phyloP scores from a whole-genome alignment of 305 asterid species.

The Plantago coronopus region DNA sequence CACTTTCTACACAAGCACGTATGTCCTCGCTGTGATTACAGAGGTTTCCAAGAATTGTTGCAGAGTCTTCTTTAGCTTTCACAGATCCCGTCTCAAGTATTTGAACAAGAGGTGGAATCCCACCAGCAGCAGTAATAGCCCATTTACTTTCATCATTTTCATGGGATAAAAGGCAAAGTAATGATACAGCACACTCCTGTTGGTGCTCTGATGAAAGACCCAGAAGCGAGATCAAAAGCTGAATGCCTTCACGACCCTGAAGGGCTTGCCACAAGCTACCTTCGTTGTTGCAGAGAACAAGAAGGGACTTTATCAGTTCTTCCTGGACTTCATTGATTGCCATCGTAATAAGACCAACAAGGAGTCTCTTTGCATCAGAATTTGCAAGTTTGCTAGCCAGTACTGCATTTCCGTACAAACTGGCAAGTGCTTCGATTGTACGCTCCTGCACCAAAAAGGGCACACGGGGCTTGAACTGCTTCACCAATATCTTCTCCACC shows the following conservation, averaged over 20 bases:
- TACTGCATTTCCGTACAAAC: conserved; percentile 82
- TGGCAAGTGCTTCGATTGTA: conserved; percentile 97
- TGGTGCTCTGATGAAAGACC: conserved; percentile 99
- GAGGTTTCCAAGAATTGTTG: conserved; percentile 95
- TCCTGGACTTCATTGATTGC: conserved; percentile 91
- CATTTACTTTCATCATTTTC: conserved; percentile 98
- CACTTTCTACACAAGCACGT: conserved; percentile 99
- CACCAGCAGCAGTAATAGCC: conserved; percentile 99
- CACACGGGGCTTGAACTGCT: conserved; percentile 67
- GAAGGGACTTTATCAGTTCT: conserved; percentile 82
- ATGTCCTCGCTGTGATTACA: conserved; percentile 99
- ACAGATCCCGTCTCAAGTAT: conserved; percentile 95
- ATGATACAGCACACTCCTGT: conserved; percentile 97
- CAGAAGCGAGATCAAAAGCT: conserved; percentile 89
- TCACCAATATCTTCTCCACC: conserved; percentile 82
- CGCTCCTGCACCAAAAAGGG: conserved; percentile 94
- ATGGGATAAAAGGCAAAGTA: conserved; percentile 84
- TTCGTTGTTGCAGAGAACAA: conserved; percentile 78
- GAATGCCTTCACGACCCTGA: conserved; percentile 99
- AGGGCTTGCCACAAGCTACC: conserved; percentile 95
- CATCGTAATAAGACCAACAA: conserved; percentile 96
- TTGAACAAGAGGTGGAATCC: conserved; percentile 99
- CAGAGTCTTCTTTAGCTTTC: conserved; percentile 97
- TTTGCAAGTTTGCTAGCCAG: conserved; percentile 78
- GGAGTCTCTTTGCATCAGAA: conserved; percentile 91